Evolutionary conservation across 2,329 filamentous ascomycete genomes (phyloP).

Genomic region (Trichoderma pleuroti): DNA sequence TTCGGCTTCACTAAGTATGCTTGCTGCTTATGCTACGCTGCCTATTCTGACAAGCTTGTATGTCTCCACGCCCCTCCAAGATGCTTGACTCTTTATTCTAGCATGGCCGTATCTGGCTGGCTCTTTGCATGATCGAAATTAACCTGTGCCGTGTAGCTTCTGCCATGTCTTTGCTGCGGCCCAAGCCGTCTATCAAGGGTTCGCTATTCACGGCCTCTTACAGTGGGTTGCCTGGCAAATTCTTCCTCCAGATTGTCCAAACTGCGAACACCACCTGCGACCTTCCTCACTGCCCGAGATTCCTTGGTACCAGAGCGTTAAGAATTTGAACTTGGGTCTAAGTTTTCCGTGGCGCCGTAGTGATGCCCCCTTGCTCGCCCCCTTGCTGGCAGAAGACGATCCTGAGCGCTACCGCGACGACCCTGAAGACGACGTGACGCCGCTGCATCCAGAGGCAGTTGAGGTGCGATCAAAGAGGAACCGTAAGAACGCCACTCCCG

Average conservation of each 20-base stretch:
- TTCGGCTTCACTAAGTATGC: constrained; percentile 36
- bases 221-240: constrained; percentile 40
- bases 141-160: constrained; percentile 27
- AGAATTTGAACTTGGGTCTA: constrained; percentile 16
- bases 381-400: constrained; percentile 27
- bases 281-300: constrained; percentile 35
- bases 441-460: constrained; percentile 24
- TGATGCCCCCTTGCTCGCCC: constrained; percentile 25
- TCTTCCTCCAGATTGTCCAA: constrained; percentile 39
- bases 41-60: constrained; percentile 42
- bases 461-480: constrained; percentile 25
- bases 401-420: constrained; percentile 29
- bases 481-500: constrained; percentile 24
- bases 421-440: constrained; percentile 11
- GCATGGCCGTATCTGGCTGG: background rate
- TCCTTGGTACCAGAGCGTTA: constrained; percentile 32
- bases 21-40: constrained; percentile 42
- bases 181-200: constrained; percentile 38
- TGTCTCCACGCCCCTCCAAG: constrained; percentile 14
- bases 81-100: background rate
- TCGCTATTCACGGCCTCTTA: constrained; percentile 38
- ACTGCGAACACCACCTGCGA: constrained; percentile 38
- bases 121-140: background rate
- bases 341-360: constrained; percentile 19
- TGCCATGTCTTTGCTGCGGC: constrained; percentile 38